Conservation (phyloP, 768 basidiomycete species). For the Xerocomellus chrysenteron region DNA sequence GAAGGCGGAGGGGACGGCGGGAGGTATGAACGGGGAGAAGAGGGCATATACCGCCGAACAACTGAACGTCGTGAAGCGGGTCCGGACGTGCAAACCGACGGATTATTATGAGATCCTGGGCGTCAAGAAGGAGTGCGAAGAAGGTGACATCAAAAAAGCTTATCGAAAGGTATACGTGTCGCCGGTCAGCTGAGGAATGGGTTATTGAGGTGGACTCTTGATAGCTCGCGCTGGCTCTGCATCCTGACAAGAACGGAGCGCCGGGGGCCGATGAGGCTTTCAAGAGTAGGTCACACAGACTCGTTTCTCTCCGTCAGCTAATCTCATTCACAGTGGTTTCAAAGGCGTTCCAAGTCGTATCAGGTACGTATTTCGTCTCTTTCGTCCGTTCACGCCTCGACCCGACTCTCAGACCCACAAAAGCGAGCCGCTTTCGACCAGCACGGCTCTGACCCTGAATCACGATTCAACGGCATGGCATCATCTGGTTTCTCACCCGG, state of each 20-base stretch:
- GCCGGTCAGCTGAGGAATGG: neutral
- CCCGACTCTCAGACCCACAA: slow-evolving; percentile 60
- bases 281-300: slow-evolving; percentile 64
- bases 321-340: slow-evolving; percentile 73
- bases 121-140: slow-evolving; percentile 77
- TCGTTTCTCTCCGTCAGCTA: neutral
- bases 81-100: slow-evolving; percentile 80
- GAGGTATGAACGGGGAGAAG: slow-evolving; percentile 69
- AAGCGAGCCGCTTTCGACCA: slow-evolving; percentile 87
- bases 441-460: slow-evolving; percentile 86
- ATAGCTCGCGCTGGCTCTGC: slow-evolving; percentile 83
- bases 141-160: slow-evolving; percentile 86
- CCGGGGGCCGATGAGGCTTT: slow-evolving; percentile 99
- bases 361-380: slow-evolving; percentile 44
- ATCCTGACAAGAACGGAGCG: slow-evolving; percentile 94
- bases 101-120: slow-evolving; percentile 93
- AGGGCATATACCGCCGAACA: slow-evolving; percentile 89
- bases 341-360: slow-evolving; percentile 94
- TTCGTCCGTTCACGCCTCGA: slow-evolving; percentile 3
- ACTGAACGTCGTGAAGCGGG: slow-evolving; percentile 76
- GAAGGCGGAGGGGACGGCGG: slow-evolving; percentile 48
- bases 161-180: slow-evolving; percentile 80
- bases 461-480: slow-evolving; percentile 70
- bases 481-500: slow-evolving; percentile 50
- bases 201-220: slow-evolving; percentile 8